phyloP scores from a whole-genome alignment of 2,329 filamentous ascomycete species.

The Fusarium tuaranense region DNA sequence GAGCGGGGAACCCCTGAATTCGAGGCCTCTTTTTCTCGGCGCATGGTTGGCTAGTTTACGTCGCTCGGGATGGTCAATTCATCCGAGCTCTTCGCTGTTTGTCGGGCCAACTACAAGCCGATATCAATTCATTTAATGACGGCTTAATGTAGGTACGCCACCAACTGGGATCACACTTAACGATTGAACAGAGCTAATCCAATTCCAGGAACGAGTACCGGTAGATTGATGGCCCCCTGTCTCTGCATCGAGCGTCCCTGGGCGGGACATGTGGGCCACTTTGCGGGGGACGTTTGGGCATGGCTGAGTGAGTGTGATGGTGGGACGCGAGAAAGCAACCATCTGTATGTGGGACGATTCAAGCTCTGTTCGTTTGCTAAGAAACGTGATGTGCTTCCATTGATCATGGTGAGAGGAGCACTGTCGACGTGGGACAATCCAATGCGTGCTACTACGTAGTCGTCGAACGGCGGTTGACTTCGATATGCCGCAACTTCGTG shows the following conservation, averaged over 20 bases:
- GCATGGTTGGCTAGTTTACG: background rate
- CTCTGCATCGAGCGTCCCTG: background rate
- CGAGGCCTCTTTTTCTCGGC: background rate
- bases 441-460: background rate
- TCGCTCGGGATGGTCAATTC: background rate
- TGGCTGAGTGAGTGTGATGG: background rate
- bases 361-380: background rate
- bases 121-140: background rate
- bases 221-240: background rate
- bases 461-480: background rate
- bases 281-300: background rate
- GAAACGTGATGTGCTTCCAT: background rate
- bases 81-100: background rate
- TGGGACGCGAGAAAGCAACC: background rate
- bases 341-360: background rate
- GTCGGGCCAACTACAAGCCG: background rate
- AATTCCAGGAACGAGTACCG: background rate
- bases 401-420: background rate
- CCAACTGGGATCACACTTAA: background rate
- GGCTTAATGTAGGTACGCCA: background rate
- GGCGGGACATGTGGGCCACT: background rate
- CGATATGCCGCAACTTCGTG: background rate
- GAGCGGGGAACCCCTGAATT: background rate
- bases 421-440: background rate
- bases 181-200: background rate